phyloP scores from a whole-genome alignment of 495 filamentous ascomycete genomes.

The Penicillium argentinense region DNA sequence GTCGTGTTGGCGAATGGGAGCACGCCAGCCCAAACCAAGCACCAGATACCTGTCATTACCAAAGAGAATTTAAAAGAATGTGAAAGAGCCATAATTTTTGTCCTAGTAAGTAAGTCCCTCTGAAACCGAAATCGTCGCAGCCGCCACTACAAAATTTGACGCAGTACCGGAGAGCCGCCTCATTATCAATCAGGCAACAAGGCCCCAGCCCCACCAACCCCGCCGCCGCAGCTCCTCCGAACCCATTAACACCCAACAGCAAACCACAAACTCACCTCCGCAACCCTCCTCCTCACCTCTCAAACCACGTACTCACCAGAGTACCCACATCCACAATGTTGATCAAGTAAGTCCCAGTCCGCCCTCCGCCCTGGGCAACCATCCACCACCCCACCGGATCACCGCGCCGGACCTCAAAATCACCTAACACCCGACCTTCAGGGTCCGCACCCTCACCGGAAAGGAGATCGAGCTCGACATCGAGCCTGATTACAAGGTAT shows the following conservation, averaged over 20 bases:
- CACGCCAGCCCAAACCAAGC: no score
- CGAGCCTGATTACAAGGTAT: constrained; percentile 90
- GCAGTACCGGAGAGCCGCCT: no score
- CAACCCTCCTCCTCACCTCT: background rate
- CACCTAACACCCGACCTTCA: constrained; percentile 34
- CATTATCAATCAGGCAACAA: constrained; percentile 29
- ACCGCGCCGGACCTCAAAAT: constrained; percentile 2
- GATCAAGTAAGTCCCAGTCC: constrained; percentile 43
- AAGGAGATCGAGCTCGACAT: constrained; percentile 99
- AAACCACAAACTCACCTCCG: no score
- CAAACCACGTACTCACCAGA: background rate
- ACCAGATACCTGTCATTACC: no score
- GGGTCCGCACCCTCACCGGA: constrained; percentile 95
- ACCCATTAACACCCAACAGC: no score
- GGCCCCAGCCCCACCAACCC: constrained; percentile 29
- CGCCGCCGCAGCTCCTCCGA: constrained; percentile 26
- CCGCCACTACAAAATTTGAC: no score
- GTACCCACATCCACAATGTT: constrained; percentile 35
- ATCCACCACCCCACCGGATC: constrained; percentile 16
- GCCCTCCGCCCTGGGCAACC: background rate
- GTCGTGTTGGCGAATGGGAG: no score
- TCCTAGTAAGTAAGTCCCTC: no score
- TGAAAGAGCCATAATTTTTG: no score
- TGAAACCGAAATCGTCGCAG: no score
- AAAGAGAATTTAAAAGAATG: no score